Evolutionary conservation across 2,329 filamentous ascomycete genomes (phyloP), one percentile per base, ranked within the genome.

Genomic region (Coniochaeta ligniaria): DNA sequence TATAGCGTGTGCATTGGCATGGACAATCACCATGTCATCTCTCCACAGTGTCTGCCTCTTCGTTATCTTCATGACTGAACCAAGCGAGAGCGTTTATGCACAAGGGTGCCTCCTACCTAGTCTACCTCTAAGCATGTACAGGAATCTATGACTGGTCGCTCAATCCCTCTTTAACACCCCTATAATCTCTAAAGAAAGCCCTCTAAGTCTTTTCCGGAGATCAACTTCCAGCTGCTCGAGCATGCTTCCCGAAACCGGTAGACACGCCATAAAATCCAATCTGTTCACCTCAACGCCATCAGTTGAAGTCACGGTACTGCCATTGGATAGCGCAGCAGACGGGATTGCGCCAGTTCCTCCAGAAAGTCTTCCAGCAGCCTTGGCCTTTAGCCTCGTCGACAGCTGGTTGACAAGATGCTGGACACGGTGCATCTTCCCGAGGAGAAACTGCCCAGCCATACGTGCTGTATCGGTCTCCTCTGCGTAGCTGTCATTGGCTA

Each of bases 341-440:
- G 38, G 38, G n/a, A 41, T 1, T 33, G 3, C 16, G 16, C 35
- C 43, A 36, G 2, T 28, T 14, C 24, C 22, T 11, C 22, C 35
- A 35, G 20, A 17, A 8, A 17, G 7, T 24, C 17, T 17, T 22
- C 54, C 58, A 58, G 2, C 50, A 35, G 35, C 8, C 50, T 31
- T 24, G 22, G 20, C 50, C 60, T 60, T 61, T 22, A 72, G 68
- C 24, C 71, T 60, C 50, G 61, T 57, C 1, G 61, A 59, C 24
- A 66, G 59, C 35, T 58, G 36, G 55, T 70, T 70, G 1, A 74
- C 63, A 5, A 75, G 61, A 14, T 66, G 61, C 61, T 71, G 72
- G 8, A 71, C 71, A 38, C 69, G 70, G 61, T 75, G 70, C 43
- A 76, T 64, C 60, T 76, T 71, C 50, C 68, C 65, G 20, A 76